A percentile compares a stretch with the other conserved stretches of the same genome.
phyloP scores from a whole-genome alignment of 2,329 filamentous ascomycete species.

The Claviceps sp. region DNA sequence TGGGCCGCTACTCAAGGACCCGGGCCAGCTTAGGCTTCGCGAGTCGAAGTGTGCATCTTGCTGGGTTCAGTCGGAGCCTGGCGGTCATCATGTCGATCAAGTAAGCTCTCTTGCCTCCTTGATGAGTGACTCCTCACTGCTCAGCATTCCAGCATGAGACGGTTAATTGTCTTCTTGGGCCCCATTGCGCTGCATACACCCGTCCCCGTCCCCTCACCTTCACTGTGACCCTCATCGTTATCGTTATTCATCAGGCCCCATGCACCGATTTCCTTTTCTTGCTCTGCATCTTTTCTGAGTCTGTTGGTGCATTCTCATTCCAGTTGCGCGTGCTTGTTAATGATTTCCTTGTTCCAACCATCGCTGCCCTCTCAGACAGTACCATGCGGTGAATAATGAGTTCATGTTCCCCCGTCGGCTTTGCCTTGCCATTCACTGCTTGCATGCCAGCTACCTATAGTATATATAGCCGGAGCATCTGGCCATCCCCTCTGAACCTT shows the following conservation, averaged over 20 bases:
- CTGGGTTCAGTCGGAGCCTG: constrained; percentile 21
- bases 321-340: neutral
- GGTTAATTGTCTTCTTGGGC: constrained; percentile 3
- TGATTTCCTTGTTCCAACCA: neutral
- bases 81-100: constrained; percentile 39
- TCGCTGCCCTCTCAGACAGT: neutral
- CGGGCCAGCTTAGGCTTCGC: constrained; percentile 3
- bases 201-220: neutral
- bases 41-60: constrained; percentile 2
- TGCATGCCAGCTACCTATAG: neutral
- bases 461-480: neutral
- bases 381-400: neutral
- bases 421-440: neutral
- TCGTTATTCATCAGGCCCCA: constrained; percentile 2
- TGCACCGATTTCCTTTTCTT: neutral
- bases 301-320: neutral
- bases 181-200: constrained; percentile 3
- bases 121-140: constrained; percentile 8
- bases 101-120: constrained; percentile 25
- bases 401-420: neutral
- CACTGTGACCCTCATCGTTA: neutral
- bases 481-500: neutral
- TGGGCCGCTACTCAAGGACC: constrained; percentile 1
- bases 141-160: constrained; percentile 4
- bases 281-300: constrained; percentile 2